Evolutionary conservation across 129 eudicot genomes (phyloP), one percentile per base, ranked within the genome.

Genomic region (Tagetes erecta): DNA sequence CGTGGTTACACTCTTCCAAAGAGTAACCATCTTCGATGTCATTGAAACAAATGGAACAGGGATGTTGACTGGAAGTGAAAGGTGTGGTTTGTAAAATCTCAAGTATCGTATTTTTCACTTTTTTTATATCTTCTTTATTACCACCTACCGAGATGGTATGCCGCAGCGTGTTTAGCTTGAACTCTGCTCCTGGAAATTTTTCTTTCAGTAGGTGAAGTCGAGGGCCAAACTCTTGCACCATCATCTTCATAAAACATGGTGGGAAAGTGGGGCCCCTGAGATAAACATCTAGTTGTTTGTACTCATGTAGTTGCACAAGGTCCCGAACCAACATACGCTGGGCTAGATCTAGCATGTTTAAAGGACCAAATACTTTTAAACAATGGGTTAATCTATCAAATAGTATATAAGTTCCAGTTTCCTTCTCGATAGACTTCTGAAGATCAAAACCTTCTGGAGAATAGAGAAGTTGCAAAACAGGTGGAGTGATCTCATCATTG

Each of bases 41-140:
- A 66, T 97, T 88, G 51, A 95, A 78, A 77, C 99, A 95, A 73
- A 95, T 83, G 3, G 99, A 94, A 78, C 99, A 94, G 7, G 44
- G 80, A 40, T 52, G 69, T 70, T 3, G 68, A 75, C 68, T 33
- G 5, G 74, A 68, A 39, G 53, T n/a, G 33, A 34, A 56, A 46
- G 85, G 75, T 46, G 87, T 72, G 5, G 68, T 40, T 34, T 53
- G 84, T 2, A 88, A 88, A n/a, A 95, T 76, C 78, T 91, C 90
- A 3, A 45, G 71, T 31, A 95, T 80, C 50, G 84, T 58, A 60
- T 80, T 88, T 75, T 91, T 87, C 11, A 91, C 92, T 34, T 85
- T 82, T 72, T 84, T 90, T 80, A 87, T 95, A 63, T 80, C 35
- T 8, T 88, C 90, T 81, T 84, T 88, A 45, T 75, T 56, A 27